These are phyloP conservation scores for Eutrema salsugineum DNA, from an alignment of 441 rosid genomes.

Conservation along the genomic window DNA sequence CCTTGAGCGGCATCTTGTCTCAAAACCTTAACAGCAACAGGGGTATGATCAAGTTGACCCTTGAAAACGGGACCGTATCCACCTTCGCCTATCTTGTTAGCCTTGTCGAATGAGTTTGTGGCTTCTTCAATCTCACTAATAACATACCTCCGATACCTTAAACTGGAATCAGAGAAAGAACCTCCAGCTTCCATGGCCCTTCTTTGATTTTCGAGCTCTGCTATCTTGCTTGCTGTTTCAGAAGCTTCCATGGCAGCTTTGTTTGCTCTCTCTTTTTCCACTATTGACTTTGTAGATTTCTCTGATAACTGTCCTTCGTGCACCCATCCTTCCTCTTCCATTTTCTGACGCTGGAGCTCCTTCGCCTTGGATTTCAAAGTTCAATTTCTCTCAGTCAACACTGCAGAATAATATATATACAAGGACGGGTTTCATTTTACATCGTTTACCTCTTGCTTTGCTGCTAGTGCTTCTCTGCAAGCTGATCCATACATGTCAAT, in stretches of 20 bases:
- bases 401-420: background rate
- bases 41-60: slow-evolving; percentile 60
- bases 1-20: slow-evolving; percentile 77
- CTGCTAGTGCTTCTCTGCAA: slow-evolving; percentile 84
- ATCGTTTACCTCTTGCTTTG: slow-evolving; percentile 64
- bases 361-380: slow-evolving; percentile 37
- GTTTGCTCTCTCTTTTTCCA: slow-evolving; percentile 46
- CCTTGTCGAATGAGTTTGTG: slow-evolving; percentile 38
- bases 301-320: slow-evolving; percentile 46
- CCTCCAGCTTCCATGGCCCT: slow-evolving; percentile 28
- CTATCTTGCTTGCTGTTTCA: slow-evolving; percentile 43
- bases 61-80: slow-evolving; percentile 69
- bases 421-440: background rate
- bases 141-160: slow-evolving; percentile 48
- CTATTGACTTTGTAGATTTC: slow-evolving; percentile 40
- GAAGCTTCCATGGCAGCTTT: slow-evolving; percentile 53
- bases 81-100: slow-evolving; percentile 62
- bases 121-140: slow-evolving; percentile 59
- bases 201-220: slow-evolving; percentile 45
- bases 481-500: slow-evolving; percentile 85
- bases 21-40: slow-evolving; percentile 60
- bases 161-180: slow-evolving; percentile 6
- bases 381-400: background rate
- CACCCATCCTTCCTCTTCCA: slow-evolving; percentile 37
- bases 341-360: slow-evolving; percentile 53